A percentile compares a stretch with the other conserved stretches of the same genome.
Evolutionary conservation across 1,284 basidiomycete genomes (phyloP).

Genomic region (Vanrija pseudolonga): DNA sequence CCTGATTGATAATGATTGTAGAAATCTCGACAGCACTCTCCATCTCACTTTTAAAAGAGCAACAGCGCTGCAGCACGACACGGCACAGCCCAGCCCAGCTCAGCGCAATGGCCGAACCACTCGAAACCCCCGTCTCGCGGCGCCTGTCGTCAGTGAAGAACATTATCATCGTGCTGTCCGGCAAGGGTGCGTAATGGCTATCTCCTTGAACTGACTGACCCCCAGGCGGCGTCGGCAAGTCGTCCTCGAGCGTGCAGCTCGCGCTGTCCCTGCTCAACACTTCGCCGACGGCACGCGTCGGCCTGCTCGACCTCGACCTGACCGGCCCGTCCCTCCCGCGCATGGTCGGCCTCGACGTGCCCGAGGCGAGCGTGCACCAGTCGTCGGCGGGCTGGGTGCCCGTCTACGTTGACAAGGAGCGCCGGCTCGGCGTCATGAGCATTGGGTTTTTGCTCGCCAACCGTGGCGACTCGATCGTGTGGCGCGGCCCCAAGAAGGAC

Average conservation of each 20-base stretch:
- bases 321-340: slow-evolving; percentile 96
- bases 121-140: slow-evolving; percentile 57
- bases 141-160: slow-evolving; percentile 72
- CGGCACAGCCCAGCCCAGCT: no score
- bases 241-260: slow-evolving; percentile 87
- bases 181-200: slow-evolving; percentile 57
- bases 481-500: slow-evolving; percentile 99
- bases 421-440: slow-evolving; percentile 86
- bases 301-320: slow-evolving; percentile 91
- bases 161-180: slow-evolving; percentile 89
- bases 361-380: slow-evolving; percentile 66
- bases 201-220: background rate
- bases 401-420: slow-evolving; percentile 78
- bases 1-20: no score
- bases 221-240: slow-evolving; percentile 91
- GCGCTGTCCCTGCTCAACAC: slow-evolving; percentile 78
- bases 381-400: slow-evolving; percentile 97
- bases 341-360: slow-evolving; percentile 88
- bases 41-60: no score
- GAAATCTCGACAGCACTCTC: no score
- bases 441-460: slow-evolving; percentile 91
- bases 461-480: slow-evolving; percentile 89
- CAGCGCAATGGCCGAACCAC: slow-evolving; percentile 27
- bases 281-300: slow-evolving; percentile 62
- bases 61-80: no score